A percentile compares a stretch with the other conserved stretches of the same genome.
Evolutionary conservation across 108 stramenopile genomes (phyloP).

Genomic region (Conticribra guillardii): DNA sequence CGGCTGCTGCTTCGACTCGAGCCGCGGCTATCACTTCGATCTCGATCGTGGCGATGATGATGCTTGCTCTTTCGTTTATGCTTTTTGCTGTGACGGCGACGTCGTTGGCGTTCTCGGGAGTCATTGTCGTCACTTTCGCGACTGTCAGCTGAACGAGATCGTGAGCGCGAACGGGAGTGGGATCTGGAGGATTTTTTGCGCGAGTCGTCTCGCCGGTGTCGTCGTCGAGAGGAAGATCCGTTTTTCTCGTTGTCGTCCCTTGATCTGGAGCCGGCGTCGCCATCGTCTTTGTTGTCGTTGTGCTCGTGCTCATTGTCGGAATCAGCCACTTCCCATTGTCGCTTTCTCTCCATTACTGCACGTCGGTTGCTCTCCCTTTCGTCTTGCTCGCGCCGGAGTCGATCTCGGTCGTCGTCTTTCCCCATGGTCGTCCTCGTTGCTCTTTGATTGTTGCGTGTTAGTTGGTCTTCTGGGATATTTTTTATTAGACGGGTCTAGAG

Average conservation of each 20-base stretch:
- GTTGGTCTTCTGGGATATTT: no score
- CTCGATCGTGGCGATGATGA: conserved; percentile 1
- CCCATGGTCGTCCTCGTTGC: conserved; percentile 5
- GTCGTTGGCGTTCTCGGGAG: neutral
- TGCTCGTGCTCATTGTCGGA: conserved; percentile 15
- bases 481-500: no score
- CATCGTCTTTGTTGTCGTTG: conserved; percentile 5
- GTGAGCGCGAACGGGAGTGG: conserved; percentile 17
- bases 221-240: no score
- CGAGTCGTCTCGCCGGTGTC: no score
- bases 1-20: conserved; percentile 18
- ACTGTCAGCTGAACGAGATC: conserved; percentile 3
- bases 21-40: no score
- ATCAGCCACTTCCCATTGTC: conserved; percentile 44
- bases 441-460: neutral
- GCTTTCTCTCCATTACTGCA: conserved; percentile 31
- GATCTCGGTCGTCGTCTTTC: conserved; percentile 33
- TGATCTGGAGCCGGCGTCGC: conserved; percentile 9
- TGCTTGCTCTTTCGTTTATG: conserved; percentile 30
- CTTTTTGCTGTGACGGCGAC: conserved; percentile 22
- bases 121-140: conserved; percentile 3
- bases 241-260: no score
- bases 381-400: conserved; percentile 30
- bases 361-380: conserved; percentile 37
- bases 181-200: no score